Base-by-base conservation (phyloP, 805 yeast genomes). In the Priceomyces carsonii region DNA sequence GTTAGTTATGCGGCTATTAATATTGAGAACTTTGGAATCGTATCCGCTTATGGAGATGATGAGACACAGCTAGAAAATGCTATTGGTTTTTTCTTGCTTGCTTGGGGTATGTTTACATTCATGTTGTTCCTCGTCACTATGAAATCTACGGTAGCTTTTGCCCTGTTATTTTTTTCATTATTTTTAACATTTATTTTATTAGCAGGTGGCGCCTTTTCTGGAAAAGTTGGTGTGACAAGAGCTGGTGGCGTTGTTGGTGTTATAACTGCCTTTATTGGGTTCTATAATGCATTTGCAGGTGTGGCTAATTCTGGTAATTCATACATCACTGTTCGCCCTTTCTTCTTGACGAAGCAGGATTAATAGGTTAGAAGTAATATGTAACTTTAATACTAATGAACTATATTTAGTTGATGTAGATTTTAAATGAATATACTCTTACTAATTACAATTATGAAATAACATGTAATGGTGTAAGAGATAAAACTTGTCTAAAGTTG, bases 171-270 rank as follows among this genome's bases (percentile, higher is more conserved):
- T 33, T 36, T 47, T 18, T 46, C 35, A 25, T 59, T 67, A 40
- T 40, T 55, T 12, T 25, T 66, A 10, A 65, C 71, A 3, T 66
- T 66, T 34, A 13, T 59, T 19, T 50, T 67, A 27, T 59, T 67
- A 42, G 56, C 68, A 12, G 59, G 53, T 13, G 72, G 67, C 18
- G 61, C 55, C 8, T 52, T 63, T 32, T 35, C 60, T 2, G 56
- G 55, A 8, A 52, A 43, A 7, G 53, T 48, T 4, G 44, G 45
- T 6, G 55, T 57, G 8, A 41, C 57, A 4, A 57, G 66, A 38
- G 70, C 68, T 26, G 73, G 71, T 18, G 73, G 72, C 28, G 64
- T 65, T 5, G 33, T 55, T 33, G 73, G 73, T n/a, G 61, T 65
- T n/a, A 55, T 67, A 26, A 59, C 69, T 9, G 63, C 66, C 2